phyloP scores from a whole-genome alignment of 2,329 filamentous ascomycete genomes.

The Thielaviopsis musarum region DNA sequence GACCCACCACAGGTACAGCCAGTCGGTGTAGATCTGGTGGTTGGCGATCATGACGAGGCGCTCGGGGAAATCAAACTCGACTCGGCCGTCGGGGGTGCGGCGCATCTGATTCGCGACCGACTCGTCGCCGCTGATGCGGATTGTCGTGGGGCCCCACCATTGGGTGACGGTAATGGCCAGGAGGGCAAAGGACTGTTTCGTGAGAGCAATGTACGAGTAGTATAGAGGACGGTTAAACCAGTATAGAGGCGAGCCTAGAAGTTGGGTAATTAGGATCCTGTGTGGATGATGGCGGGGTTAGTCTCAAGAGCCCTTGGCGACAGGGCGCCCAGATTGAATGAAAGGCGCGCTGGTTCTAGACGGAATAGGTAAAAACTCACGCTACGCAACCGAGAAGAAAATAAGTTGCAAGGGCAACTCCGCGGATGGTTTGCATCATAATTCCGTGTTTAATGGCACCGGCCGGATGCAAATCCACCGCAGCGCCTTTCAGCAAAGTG shows the following conservation, averaged over 20 bases:
- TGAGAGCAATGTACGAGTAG: slow-evolving; percentile 74
- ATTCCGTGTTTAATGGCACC: slow-evolving; percentile 36
- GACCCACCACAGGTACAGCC: slow-evolving; percentile 87
- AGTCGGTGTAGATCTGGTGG: slow-evolving; percentile 84
- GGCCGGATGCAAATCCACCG: slow-evolving; percentile 28
- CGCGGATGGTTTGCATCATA: slow-evolving; percentile 33
- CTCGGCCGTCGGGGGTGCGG: slow-evolving; percentile 50
- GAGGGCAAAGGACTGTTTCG: slow-evolving; percentile 69
- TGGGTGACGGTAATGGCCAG: slow-evolving; percentile 65
- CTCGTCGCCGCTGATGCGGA: slow-evolving; percentile 69
- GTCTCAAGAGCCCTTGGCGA: background rate
- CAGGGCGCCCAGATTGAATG: background rate
- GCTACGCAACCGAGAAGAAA: slow-evolving; percentile 31
- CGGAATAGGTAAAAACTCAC: slow-evolving; percentile 22
- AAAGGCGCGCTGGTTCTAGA: background rate
- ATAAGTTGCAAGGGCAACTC: slow-evolving; percentile 33
- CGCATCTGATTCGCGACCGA: slow-evolving; percentile 61
- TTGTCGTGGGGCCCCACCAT: slow-evolving; percentile 71
- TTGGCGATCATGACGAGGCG: slow-evolving; percentile 73
- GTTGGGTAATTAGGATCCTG: slow-evolving; percentile 54
- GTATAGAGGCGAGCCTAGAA: slow-evolving; percentile 62
- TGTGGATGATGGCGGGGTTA: background rate
- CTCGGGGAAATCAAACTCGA: slow-evolving; percentile 67
- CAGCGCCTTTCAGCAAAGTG: slow-evolving; percentile 5
- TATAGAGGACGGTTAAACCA: slow-evolving; percentile 60